phyloP scores from a whole-genome alignment of 805 yeast genomes.

The Wickerhamomyces bovis region DNA sequence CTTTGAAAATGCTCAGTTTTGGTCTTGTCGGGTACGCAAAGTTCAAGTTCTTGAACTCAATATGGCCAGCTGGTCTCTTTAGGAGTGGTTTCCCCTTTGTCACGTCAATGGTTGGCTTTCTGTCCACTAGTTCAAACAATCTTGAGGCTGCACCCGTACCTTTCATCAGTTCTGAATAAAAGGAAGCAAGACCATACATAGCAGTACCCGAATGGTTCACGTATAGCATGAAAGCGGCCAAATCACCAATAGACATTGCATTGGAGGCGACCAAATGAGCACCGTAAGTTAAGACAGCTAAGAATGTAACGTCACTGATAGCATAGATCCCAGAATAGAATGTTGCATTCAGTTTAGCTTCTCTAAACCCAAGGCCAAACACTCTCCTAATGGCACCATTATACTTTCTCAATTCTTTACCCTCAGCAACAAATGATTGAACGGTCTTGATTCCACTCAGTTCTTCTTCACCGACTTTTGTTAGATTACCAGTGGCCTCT shows the following conservation, averaged over 20 bases:
- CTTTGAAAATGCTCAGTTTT: conserved; percentile 47
- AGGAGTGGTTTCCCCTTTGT: conserved; percentile 49
- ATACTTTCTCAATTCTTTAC: conserved; percentile 69
- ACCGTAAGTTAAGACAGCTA: conserved; percentile 75
- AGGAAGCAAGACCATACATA: conserved; percentile 85
- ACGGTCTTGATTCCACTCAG: conserved; percentile 82
- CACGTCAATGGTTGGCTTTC: conserved; percentile 64
- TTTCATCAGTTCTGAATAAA: conserved; percentile 94
- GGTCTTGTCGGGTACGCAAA: conserved; percentile 90
- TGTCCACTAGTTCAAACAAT: conserved; percentile 78
- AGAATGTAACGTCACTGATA: conserved; percentile 76
- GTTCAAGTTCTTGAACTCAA: conserved; percentile 58
- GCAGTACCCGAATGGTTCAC: conserved; percentile 92
- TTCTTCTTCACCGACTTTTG: conserved; percentile 91
- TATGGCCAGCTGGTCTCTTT: conserved; percentile 34
- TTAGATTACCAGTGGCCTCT: conserved; percentile 77
- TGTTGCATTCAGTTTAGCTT: conserved; percentile 74
- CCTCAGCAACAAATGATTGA: conserved; percentile 88
- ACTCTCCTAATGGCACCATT: conserved; percentile 63
- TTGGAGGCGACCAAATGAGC: conserved; percentile 75
- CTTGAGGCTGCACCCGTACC: conserved; percentile 96
- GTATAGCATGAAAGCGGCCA: conserved; percentile 91
- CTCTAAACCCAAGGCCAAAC: conserved; percentile 64
- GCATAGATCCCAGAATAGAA: conserved; percentile 75
- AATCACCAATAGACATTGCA: conserved; percentile 76